Percentiles rank a stretch among this genome's conserved stretches.
Evolutionary conservation across 1,284 basidiomycete genomes (phyloP).

Genomic region (Fomitiporia mediterranea): DNA sequence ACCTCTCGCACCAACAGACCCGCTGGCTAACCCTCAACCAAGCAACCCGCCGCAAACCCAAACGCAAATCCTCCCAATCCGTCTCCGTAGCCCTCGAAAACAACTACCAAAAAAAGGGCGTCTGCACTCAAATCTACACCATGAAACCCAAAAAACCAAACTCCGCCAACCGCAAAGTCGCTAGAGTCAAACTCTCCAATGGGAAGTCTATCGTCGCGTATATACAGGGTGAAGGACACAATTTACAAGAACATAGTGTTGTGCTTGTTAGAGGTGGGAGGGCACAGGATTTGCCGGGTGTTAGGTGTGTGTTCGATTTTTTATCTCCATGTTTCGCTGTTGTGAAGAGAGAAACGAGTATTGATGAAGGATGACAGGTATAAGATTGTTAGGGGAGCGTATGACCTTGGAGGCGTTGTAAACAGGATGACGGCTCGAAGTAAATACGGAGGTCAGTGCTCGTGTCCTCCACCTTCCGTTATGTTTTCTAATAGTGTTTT

Average conservation of each 20-base stretch:
- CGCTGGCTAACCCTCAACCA: constrained; percentile 78
- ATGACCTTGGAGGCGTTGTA: constrained; percentile 91
- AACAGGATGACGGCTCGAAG: constrained; percentile 80
- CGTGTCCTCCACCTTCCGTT: constrained; percentile 12
- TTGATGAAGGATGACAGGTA: constrained; percentile 52
- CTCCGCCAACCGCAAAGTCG: constrained; percentile 97
- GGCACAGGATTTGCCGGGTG: constrained; percentile 96
- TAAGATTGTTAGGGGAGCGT: constrained; percentile 89
- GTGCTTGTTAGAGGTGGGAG: constrained; percentile 92
- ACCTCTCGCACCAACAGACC: constrained; percentile 26
- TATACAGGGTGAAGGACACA: constrained; percentile 97
- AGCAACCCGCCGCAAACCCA: constrained; percentile 60
- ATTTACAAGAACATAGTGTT: constrained; percentile 96
- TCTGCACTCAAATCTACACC: constrained; percentile 80
- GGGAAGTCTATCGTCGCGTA: constrained; percentile 92
- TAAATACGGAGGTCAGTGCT: constrained; percentile 82
- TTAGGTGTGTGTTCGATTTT: constrained; percentile 60
- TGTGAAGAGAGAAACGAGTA: no score
- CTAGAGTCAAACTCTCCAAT: constrained; percentile 87
- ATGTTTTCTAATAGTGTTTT: constrained; percentile 23
- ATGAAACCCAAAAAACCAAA: constrained; percentile 98
- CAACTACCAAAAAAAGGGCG: constrained; percentile 86
- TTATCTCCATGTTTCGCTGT: not conserved
- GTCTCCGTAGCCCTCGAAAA: constrained; percentile 75
- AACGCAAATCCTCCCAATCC: constrained; percentile 44